Evolutionary conservation across 2,329 filamentous ascomycete genomes (phyloP).

Genomic region (Fusarium luffae): DNA sequence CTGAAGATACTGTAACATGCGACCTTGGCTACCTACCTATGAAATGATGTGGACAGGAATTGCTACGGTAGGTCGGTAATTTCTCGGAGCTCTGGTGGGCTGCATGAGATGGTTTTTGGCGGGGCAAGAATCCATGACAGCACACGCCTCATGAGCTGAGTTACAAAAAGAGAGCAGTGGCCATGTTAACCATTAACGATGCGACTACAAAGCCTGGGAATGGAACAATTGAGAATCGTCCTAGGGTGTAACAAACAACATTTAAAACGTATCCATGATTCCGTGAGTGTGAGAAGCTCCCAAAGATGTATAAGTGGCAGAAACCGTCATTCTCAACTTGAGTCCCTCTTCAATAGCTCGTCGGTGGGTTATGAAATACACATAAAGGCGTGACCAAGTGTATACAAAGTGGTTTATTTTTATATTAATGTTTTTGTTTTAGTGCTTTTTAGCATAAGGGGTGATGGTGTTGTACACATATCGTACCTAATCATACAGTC

Average conservation of each 20-base stretch:
- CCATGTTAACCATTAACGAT: background rate
- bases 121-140: conserved; percentile 38
- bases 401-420: background rate
- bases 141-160: conserved; percentile 11
- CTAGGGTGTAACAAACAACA: background rate
- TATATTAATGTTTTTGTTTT: background rate
- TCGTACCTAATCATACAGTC: conserved; percentile 26
- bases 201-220: background rate
- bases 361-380: background rate
- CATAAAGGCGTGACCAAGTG: background rate
- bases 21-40: conserved; percentile 5
- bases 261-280: background rate
- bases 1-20: conserved; percentile 18
- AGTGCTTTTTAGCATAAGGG: background rate
- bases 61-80: conserved; percentile 45
- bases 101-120: conserved; percentile 41
- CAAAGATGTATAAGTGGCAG: background rate
- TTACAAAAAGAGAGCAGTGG: background rate
- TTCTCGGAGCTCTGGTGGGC: conserved; percentile 45
- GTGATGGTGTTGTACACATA: conserved; percentile 4
- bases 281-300: background rate
- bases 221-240: background rate
- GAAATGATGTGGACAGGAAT: conserved; percentile 45
- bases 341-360: background rate
- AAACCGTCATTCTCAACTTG: background rate